Evolutionary conservation across 768 basidiomycete genomes (phyloP), one percentile per base, ranked within the genome.

Genomic region (Boletus subcaerulescens): DNA sequence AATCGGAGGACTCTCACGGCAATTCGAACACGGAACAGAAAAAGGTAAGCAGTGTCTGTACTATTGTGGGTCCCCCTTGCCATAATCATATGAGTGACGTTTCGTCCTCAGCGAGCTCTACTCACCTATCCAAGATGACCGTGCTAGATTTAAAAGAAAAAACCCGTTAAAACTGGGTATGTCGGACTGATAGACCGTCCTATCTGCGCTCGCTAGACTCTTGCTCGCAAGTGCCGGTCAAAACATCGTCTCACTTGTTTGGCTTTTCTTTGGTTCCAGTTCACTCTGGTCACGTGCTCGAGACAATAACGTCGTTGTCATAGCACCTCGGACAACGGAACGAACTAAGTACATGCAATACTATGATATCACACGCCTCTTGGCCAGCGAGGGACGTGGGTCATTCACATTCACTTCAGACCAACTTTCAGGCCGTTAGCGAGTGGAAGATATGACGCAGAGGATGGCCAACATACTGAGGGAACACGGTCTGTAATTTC

Each of bases 401-500:
- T 71, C 42, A 15, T 60, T 47, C 24, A 46, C 52, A 17, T 59
- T 39, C 36, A 69, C 59, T n/a, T 71, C 57, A 1, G 31, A 11
- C 65, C 70, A 71, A 18, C 69, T 71, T 44, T n/a, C 22, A 13
- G 18, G 5, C 8, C 46, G 31, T 66, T 12, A 65, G 51, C 26
- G 3, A 39, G 35, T 9, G 48, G 29, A 12, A 12, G 32, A 35
- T 10, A 9, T 35, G 18, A 22, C 5, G n/a, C 17, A 2, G 15
- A 40, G 12, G 44, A 55, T 18, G 20, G 43, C 29, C 32, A 44
- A 80, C 86, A 64, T 72, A 93, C 84, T 73, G 75, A 7, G 80
- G 72, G 67, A 91, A 89, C 7, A 82, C 77, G 45, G 69, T 71
- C 57, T 74, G 74, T 59, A 93, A 63, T 40, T 77, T 83, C 26